Conservation (phyloP, 2,329 filamentous ascomycete species). For the Bipolaris gigantea region DNA sequence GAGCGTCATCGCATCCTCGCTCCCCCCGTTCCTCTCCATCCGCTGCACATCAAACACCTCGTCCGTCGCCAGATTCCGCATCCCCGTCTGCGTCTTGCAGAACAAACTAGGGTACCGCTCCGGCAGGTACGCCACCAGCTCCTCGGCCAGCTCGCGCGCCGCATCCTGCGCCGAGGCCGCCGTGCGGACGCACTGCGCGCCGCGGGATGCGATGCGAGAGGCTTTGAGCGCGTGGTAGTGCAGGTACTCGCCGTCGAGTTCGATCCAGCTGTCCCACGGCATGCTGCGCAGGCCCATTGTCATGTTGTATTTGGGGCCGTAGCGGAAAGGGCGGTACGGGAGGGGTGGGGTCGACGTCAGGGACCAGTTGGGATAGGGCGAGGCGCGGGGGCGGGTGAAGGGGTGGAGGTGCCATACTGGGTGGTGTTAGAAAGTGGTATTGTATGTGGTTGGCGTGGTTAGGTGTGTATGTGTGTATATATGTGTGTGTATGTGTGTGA, state of each 20-base stretch:
- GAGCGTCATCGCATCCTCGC: conserved; percentile 77
- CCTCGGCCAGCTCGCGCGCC: conserved; percentile 74
- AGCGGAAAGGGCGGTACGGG: conserved; percentile 76
- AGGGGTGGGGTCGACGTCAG: conserved; percentile 69
- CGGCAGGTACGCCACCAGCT: conserved; percentile 70
- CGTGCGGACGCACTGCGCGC: conserved; percentile 67
- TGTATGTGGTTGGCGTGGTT: no score
- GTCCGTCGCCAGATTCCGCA: conserved; percentile 70
- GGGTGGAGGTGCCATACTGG: conserved; percentile 6
- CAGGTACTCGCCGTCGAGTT: conserved; percentile 78
- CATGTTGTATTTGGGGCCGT: conserved; percentile 74
- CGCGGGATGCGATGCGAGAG: conserved; percentile 67
- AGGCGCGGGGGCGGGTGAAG: conserved; percentile 63
- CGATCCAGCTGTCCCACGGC: conserved; percentile 76
- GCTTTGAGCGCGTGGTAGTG: conserved; percentile 73
- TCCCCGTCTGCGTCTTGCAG: conserved; percentile 54
- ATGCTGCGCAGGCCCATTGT: conserved; percentile 76
- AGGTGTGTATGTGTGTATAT: no score
- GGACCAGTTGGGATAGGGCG: conserved; percentile 69
- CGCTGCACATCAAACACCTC: conserved; percentile 71
- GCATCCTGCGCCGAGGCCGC: conserved; percentile 70
- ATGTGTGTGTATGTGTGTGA: no score
- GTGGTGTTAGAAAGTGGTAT: neutral
- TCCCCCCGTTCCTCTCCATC: conserved; percentile 56
- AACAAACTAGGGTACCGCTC: conserved; percentile 75